phyloP scores from a whole-genome alignment of 129 eudicot species.

The Apium graveolens region DNA sequence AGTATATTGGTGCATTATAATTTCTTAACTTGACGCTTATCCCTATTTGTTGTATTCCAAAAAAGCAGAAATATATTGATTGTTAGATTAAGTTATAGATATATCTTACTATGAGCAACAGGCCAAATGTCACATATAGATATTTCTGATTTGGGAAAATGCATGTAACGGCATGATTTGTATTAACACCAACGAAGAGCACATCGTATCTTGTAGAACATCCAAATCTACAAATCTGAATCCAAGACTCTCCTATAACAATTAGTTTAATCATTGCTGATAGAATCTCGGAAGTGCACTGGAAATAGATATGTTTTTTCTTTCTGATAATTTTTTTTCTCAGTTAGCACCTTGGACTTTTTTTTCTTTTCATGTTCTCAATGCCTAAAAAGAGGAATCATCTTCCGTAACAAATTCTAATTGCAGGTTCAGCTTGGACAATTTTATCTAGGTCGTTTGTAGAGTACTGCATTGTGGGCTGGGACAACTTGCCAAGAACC shows the following conservation, averaged over 20 bases:
- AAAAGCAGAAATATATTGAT: background rate
- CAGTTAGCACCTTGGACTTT: background rate
- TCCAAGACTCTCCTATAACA: background rate
- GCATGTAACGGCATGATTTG: background rate
- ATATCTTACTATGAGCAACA: background rate
- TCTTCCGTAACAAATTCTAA: background rate
- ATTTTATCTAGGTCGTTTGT: slow-evolving; percentile 77
- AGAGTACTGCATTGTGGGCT: slow-evolving; percentile 71
- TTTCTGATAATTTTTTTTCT: background rate
- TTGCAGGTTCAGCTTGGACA: slow-evolving; percentile 94
- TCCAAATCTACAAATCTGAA: background rate
- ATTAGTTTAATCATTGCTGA: background rate
- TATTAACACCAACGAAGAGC: background rate
- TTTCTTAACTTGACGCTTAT: background rate
- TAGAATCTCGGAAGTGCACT: background rate
- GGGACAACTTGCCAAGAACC: slow-evolving; percentile 87
- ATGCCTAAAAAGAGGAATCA: background rate
- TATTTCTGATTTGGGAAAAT: background rate
- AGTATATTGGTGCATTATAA: background rate
- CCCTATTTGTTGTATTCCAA: background rate
- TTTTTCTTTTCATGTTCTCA: background rate
- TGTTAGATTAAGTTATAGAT: background rate
- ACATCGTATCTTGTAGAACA: background rate
- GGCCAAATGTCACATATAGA: background rate
- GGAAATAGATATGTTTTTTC: background rate